These are phyloP conservation scores for Aechmea fasciata DNA, from an alignment of 176 grass and related monocot species.

Conservation along the genomic window DNA sequence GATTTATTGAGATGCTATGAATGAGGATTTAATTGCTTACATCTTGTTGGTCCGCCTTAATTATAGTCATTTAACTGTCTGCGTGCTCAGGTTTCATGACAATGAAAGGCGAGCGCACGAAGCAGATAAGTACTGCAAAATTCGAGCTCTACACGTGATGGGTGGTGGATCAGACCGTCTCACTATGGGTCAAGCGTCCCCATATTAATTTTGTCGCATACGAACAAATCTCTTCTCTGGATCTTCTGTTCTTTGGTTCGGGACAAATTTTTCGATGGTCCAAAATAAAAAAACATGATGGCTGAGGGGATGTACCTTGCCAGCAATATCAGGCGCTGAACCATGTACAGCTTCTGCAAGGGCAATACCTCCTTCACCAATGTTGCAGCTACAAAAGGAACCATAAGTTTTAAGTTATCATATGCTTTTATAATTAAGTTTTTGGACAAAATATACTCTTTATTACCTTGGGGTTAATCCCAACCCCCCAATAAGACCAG, in stretches of 20 bases:
- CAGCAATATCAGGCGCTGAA: conserved; percentile 96
- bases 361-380: conserved; percentile 92
- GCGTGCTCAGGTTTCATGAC: too few relatives aligned
- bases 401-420: not conserved
- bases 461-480: conserved; percentile 86
- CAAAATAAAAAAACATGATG: not conserved
- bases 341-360: conserved; percentile 94
- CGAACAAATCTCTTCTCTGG: not conserved
- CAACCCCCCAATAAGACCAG: conserved; percentile 86
- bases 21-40: too few relatives aligned
- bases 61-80: too few relatives aligned
- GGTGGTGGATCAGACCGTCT: too few relatives aligned
- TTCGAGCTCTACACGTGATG: too few relatives aligned
- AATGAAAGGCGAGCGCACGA: too few relatives aligned
- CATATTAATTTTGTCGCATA: too few relatives aligned
- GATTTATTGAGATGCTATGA: too few relatives aligned
- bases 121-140: too few relatives aligned
- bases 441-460: not conserved
- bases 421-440: too few relatives aligned
- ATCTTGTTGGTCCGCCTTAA: too few relatives aligned
- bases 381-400: conserved; percentile 55
- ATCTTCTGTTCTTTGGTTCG: not conserved
- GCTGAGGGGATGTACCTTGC: conserved; percentile 43
- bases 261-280: not conserved
- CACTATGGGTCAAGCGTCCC: too few relatives aligned